These are phyloP conservation scores for Apophysomyces elegans DNA, from an alignment of 371 early-diverging fungal species.

Conservation along the genomic window DNA sequence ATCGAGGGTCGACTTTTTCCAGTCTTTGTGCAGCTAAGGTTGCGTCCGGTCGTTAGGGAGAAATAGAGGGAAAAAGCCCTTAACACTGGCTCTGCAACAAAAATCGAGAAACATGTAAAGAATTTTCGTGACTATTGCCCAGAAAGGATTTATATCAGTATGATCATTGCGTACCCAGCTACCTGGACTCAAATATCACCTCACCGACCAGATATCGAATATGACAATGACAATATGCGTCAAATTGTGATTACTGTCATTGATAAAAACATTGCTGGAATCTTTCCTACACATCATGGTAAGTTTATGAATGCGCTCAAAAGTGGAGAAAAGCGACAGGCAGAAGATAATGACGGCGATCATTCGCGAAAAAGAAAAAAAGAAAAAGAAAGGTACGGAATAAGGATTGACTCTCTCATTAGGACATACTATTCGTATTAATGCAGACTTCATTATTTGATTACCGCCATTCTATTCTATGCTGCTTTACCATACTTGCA, in stretches of 20 bases:
- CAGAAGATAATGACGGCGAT: neutral
- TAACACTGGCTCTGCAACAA: neutral
- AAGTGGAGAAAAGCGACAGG: neutral
- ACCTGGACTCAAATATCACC: neutral
- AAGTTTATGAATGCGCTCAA: neutral
- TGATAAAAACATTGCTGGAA: neutral
- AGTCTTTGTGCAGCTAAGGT: neutral
- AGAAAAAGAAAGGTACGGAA: neutral
- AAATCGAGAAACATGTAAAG: neutral
- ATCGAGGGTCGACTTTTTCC: neutral
- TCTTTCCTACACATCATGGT: neutral
- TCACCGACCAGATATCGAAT: neutral
- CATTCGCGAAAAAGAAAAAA: neutral
- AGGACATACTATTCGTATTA: neutral
- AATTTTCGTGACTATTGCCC: neutral
- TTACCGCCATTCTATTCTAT: neutral
- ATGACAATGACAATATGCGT: neutral
- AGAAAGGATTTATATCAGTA: neutral
- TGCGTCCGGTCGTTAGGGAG: neutral
- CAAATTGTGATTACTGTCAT: slow-evolving; percentile 1
- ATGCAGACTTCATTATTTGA: neutral
- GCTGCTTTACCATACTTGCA: neutral
- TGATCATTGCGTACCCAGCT: neutral
- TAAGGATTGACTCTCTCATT: neutral
- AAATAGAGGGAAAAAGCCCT: neutral